Percentiles rank a stretch among this genome's conserved stretches.
Evolutionary conservation across 1,284 basidiomycete genomes (phyloP).

Genomic region (Cystobasidium pallidum): DNA sequence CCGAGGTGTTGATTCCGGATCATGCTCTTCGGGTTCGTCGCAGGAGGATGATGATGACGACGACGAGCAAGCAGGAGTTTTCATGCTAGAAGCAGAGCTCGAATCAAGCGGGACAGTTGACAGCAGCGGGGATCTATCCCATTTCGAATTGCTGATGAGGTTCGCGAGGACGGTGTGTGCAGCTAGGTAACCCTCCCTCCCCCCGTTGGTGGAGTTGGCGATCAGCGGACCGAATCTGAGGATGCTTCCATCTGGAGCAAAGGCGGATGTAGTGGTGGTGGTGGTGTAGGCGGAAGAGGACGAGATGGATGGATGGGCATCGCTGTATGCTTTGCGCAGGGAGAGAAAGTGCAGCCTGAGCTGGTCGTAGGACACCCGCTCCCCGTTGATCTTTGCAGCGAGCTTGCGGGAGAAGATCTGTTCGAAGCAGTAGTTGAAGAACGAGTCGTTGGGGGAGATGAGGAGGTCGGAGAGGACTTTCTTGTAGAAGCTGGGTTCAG

Average conservation of each 20-base stretch:
- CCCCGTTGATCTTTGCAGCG: constrained; percentile 29
- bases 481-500: constrained; percentile 38
- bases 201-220: constrained; percentile 26
- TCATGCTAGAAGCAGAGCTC: background rate
- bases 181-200: constrained; percentile 40
- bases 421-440: constrained; percentile 43
- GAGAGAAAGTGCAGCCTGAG: constrained; percentile 30
- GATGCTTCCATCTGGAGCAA: constrained; percentile 19
- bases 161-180: constrained; percentile 35
- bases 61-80: background rate
- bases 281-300: constrained; percentile 3
- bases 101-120: background rate
- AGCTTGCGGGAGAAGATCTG: constrained; percentile 40
- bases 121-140: constrained; percentile 11
- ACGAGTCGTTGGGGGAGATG: constrained; percentile 29
- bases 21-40: constrained; percentile 14
- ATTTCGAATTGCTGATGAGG: constrained; percentile 21
- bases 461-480: constrained; percentile 40
- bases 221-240: constrained; percentile 39
- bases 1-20: constrained; percentile 8
- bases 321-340: constrained; percentile 20
- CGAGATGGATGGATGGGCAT: constrained; percentile 1
- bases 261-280: constrained; percentile 6
- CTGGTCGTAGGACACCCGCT: constrained; percentile 23
- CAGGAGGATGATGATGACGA: constrained; percentile 2